Conservation (phyloP, 345 rosid genomes). For the Syzygium aromaticum region DNA sequence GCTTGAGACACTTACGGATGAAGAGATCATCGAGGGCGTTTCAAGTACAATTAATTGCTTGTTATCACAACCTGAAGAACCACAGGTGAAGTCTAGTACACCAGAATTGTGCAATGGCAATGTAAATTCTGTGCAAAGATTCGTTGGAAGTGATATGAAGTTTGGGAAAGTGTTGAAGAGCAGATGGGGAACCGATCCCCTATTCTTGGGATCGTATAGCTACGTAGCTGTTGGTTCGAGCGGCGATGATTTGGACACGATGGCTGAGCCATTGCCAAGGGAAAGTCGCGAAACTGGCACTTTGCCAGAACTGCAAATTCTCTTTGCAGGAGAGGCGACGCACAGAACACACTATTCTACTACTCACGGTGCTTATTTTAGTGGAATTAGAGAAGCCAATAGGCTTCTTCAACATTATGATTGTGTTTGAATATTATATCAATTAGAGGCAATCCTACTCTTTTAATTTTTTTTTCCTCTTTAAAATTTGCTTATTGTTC, state of each 20-base stretch:
- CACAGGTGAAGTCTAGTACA: conserved; percentile 3
- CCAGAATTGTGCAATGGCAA: conserved; percentile 28
- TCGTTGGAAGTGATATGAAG: conserved; percentile 11
- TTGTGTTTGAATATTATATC: conserved; percentile 27
- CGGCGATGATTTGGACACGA: conserved; percentile 71
- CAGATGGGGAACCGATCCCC: conserved; percentile 87
- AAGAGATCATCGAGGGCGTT: conserved; percentile 66
- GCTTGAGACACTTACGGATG: conserved; percentile 66
- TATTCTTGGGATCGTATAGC: conserved; percentile 85
- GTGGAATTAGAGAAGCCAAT: conserved; percentile 92
- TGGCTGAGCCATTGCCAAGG: conserved; percentile 87
- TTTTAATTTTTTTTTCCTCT: conserved; percentile 15
- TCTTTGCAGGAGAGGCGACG: conserved; percentile 98
- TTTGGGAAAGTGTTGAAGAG: conserved; percentile 57
- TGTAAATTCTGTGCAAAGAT: background rate
- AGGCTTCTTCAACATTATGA: conserved; percentile 90
- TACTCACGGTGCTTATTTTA: conserved; percentile 93
- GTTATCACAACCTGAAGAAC: conserved; percentile 7
- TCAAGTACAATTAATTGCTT: conserved; percentile 50
- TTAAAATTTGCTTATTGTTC: background rate
- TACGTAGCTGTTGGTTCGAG: conserved; percentile 85
- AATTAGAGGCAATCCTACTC: conserved; percentile 1
- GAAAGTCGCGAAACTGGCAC: background rate
- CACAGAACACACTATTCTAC: conserved; percentile 96
- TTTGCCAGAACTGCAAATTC: conserved; percentile 40